Conservation (phyloP, 2,329 filamentous ascomycete species). For the Sarocladiaceae sp. region DNA sequence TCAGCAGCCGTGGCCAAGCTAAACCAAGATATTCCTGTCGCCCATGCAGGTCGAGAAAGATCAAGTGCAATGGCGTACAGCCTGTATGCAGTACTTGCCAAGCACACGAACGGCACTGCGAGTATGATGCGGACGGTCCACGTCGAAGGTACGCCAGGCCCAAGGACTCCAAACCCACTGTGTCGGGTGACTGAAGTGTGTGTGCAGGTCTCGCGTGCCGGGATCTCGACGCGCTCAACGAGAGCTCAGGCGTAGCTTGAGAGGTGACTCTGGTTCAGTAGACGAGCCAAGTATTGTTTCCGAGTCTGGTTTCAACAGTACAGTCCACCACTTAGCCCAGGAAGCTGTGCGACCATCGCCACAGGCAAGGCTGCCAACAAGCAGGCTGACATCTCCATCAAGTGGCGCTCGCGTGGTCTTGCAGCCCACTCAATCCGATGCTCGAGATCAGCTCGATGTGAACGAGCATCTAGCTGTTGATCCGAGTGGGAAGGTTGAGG, state of each 20-base stretch:
- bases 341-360: no score
- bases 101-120: conserved; percentile 1
- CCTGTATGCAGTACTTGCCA: neutral
- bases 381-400: no score
- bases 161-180: no score
- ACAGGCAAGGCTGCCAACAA: no score
- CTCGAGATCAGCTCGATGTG: neutral
- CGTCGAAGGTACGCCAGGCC: neutral
- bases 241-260: neutral
- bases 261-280: neutral
- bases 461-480: conserved; percentile 3
- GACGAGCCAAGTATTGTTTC: neutral
- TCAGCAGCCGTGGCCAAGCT: neutral
- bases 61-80: neutral
- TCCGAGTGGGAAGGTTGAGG: conserved; percentile 1
- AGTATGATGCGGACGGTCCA: conserved; percentile 1
- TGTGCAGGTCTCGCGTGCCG: neutral
- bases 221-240: conserved; percentile 1
- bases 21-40: neutral
- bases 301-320: no score
- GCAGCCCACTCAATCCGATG: no score
- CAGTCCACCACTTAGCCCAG: no score
- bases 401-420: no score
- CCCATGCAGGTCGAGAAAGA: conserved; percentile 1
- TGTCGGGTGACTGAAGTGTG: neutral